Evolutionary conservation across 441 rosid genomes (phyloP), one percentile per base, ranked within the genome.

Genomic region (Syzygium malaccense): DNA sequence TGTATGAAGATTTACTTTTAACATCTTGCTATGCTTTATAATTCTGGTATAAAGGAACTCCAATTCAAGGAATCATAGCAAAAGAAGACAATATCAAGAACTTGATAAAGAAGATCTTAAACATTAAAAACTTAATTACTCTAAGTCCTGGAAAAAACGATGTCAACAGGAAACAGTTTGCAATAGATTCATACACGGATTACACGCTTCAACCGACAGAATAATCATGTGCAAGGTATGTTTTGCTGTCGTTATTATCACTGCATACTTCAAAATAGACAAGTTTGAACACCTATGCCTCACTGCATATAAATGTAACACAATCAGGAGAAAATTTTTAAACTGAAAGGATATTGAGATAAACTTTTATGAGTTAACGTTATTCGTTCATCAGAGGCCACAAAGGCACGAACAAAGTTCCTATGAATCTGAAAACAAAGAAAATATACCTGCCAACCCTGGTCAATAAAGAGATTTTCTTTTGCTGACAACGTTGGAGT

Each of bases 391-490:
- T n/a, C 12, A 62, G 45, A 86, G 32, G 13, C 26, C 58, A 32
- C 56, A 89, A 86, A 33, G 37, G 51, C n/a, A 41, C 18, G 28
- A 62, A 86, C 25, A 3, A 86, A 37, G 57, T 23, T 53, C 55
- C 66, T 71, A 60, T 56, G 28, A 55, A 30, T 87, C 62, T 75
- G 55, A 49, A 20, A 33, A 86, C 57, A 37, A 37, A 75, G 26
- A 86, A 90, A 54, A 87, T 87, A 91, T 93, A 98, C 99, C 99
- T 95, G 97, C 99, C 99, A 98, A 89, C 98, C 99, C 87, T 92
- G 96, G 87, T 96, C 97, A 91, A 94, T 93, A 93, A 97, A 98
- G 89, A 97, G 94, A 87, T 92, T 94, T 92, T 97, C 97, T 92
- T 98, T 98, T 57, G 98, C 97, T 87, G 88, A 92, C 91, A 97